Conservation (phyloP, 2,329 filamentous ascomycete species). For the Colletotrichum gigasporum region DNA sequence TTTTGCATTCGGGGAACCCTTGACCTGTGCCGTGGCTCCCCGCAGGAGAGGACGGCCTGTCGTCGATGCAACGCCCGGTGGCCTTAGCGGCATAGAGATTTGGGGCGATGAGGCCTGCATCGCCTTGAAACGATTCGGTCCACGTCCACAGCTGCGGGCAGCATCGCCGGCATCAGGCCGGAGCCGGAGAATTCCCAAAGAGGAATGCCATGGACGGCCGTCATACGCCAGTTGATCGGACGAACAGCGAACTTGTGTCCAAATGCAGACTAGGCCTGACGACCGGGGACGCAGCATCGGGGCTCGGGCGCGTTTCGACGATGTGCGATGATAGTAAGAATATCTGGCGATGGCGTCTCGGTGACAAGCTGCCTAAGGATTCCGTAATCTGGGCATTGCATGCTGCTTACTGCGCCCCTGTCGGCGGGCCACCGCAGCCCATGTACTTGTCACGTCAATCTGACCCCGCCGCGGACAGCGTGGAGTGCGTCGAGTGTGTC, state of each 20-base stretch:
- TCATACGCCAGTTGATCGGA: constrained; percentile 10
- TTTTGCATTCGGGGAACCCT: not conserved
- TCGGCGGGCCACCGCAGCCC: not conserved
- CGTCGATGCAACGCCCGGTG: constrained; percentile 1
- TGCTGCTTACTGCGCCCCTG: constrained; percentile 16
- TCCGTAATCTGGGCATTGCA: not conserved
- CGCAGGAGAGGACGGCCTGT: constrained; percentile 6
- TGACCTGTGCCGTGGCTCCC: constrained; percentile 11
- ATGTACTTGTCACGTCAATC: not conserved
- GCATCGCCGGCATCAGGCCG: not conserved
- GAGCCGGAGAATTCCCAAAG: not conserved
- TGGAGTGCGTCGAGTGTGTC: constrained; percentile 14
- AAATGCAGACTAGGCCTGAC: not conserved
- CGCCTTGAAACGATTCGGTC: constrained; percentile 5
- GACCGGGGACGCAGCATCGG: constrained; percentile 6
- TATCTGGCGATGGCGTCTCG: not conserved
- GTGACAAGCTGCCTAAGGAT: too few species aligned
- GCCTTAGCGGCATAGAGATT: not conserved
- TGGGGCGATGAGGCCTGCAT: not conserved
- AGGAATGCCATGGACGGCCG: not conserved
- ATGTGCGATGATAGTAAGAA: not conserved
- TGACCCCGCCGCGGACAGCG: not conserved
- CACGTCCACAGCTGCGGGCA: not conserved
- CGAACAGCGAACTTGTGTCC: not conserved
- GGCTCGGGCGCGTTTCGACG: not conserved